These are phyloP conservation scores for Holtermanniella nyarrowii DNA, from an alignment of 768 basidiomycete genomes.

Conservation along the genomic window DNA sequence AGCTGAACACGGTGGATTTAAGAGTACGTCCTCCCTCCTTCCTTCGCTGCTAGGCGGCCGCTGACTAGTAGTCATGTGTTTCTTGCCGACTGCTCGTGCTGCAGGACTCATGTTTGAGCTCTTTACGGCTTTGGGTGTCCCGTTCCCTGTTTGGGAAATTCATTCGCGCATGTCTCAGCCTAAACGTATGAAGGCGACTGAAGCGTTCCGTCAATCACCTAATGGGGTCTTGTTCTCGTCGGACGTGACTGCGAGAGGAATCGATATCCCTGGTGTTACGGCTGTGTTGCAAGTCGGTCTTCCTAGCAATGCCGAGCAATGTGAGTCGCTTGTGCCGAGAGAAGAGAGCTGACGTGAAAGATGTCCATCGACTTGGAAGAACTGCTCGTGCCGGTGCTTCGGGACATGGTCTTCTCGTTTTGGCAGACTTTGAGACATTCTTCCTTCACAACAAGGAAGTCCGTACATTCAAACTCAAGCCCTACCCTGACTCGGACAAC, in stretches of 20 bases:
- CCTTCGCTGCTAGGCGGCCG: too few relatives aligned
- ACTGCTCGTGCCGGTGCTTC: slow-evolving; percentile 45
- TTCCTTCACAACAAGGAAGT: slow-evolving; percentile 47
- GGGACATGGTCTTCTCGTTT: slow-evolving; percentile 50
- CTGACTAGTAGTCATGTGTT: slow-evolving; percentile 47
- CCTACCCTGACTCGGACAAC: slow-evolving; percentile 23
- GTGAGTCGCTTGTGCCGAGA: slow-evolving; percentile 15
- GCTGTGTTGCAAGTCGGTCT: slow-evolving; percentile 50
- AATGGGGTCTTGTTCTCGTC: slow-evolving; percentile 44
- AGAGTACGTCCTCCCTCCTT: slow-evolving; percentile 14
- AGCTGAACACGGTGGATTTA: slow-evolving; percentile 14
- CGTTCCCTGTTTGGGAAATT: slow-evolving; percentile 46
- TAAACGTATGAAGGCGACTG: slow-evolving; percentile 47
- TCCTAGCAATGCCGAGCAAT: slow-evolving; percentile 41
- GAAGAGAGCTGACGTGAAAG: slow-evolving; percentile 11
- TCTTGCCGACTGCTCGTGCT: slow-evolving; percentile 59
- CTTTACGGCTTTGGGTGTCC: slow-evolving; percentile 13
- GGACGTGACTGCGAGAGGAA: slow-evolving; percentile 49
- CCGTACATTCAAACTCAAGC: slow-evolving; percentile 43
- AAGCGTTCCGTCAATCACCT: slow-evolving; percentile 46
- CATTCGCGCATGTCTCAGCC: slow-evolving; percentile 53
- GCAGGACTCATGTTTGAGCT: slow-evolving; percentile 45
- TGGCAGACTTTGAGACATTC: slow-evolving; percentile 48
- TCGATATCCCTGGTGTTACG: slow-evolving; percentile 60
- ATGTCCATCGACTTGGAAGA: slow-evolving; percentile 44